Evolutionary conservation across 306 rosid species (phyloP).

Genomic region (Fragaria nilgerrensis): DNA sequence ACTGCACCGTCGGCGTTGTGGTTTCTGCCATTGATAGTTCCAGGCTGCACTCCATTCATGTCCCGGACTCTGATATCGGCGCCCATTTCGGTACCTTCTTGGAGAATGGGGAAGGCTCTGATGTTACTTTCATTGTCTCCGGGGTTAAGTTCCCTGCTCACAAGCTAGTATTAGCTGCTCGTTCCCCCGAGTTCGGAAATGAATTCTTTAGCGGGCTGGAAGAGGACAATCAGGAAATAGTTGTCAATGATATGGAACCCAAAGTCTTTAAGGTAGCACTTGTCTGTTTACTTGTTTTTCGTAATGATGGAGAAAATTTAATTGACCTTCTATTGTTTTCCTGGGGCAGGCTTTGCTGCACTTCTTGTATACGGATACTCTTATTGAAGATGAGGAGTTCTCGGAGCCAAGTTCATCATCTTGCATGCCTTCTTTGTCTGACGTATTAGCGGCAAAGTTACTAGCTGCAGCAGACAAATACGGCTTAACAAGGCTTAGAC

Average conservation of each 20-base stretch:
- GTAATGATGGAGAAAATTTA: background rate
- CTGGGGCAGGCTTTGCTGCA: slow-evolving; percentile 88
- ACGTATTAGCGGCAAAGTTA: slow-evolving; percentile 76
- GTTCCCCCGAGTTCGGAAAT: slow-evolving; percentile 70
- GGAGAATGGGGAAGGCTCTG: slow-evolving; percentile 88
- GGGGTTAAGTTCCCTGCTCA: slow-evolving; percentile 91
- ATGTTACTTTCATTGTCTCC: slow-evolving; percentile 69
- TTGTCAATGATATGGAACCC: slow-evolving; percentile 72
- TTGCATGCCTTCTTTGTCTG: slow-evolving; percentile 56
- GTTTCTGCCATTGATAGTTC: slow-evolving; percentile 87
- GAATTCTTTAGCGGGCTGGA: slow-evolving; percentile 59
- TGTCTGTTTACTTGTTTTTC: background rate
- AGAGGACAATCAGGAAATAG: slow-evolving; percentile 53
- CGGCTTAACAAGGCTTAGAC: slow-evolving; percentile 76
- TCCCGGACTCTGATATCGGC: slow-evolving; percentile 90
- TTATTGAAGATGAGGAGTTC: slow-evolving; percentile 77
- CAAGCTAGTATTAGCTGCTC: slow-evolving; percentile 86
- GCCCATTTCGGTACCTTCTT: slow-evolving; percentile 65
- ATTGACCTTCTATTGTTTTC: slow-evolving; percentile 27
- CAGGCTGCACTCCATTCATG: slow-evolving; percentile 68
- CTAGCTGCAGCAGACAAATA: slow-evolving; percentile 89
- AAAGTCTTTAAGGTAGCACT: slow-evolving; percentile 82
- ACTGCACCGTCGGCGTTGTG: slow-evolving; percentile 98
- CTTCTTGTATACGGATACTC: slow-evolving; percentile 79
- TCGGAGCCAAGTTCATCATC: slow-evolving; percentile 60